phyloP scores from a whole-genome alignment of 169 alveolate genomes.

The Plasmodium falciparum region DNA sequence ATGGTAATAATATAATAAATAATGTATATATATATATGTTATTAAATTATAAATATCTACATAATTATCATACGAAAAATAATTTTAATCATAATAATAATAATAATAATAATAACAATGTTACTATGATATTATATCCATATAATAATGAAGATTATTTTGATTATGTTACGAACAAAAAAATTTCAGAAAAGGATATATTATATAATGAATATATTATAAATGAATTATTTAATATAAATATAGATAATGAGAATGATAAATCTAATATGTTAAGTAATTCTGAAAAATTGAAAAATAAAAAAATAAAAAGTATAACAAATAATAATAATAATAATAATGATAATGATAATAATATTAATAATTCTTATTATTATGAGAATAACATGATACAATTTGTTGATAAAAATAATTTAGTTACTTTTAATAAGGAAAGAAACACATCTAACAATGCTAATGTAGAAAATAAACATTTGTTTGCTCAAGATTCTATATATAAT shows the following conservation, averaged over 20 bases:
- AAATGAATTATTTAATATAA: slow-evolving; percentile 15
- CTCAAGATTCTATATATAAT: background rate
- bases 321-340: background rate
- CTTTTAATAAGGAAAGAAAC: too few species aligned
- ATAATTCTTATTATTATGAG: background rate
- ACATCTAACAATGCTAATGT: background rate
- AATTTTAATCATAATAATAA: background rate
- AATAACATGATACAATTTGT: too few species aligned
- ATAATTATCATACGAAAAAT: background rate
- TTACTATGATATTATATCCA: background rate
- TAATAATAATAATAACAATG: background rate
- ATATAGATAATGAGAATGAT: background rate
- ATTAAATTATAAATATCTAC: slow-evolving; percentile 20
- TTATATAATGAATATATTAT: slow-evolving; percentile 51
- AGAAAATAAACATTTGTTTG: too few species aligned
- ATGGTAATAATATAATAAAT: slow-evolving; percentile 51
- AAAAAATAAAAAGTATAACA: background rate
- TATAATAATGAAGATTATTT: slow-evolving; percentile 39
- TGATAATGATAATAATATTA: background rate
- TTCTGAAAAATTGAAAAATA: slow-evolving; percentile 1
- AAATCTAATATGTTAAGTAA: background rate
- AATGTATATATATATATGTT: slow-evolving; percentile 33
- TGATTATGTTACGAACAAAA: slow-evolving; percentile 39
- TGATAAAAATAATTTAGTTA: too few species aligned
- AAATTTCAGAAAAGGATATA: slow-evolving; percentile 22